Percentiles rank a stretch among this genome's conserved stretches.
These are phyloP conservation scores for Gyrodon lividus DNA, from an alignment of 768 basidiomycete genomes.

Conservation along the genomic window DNA sequence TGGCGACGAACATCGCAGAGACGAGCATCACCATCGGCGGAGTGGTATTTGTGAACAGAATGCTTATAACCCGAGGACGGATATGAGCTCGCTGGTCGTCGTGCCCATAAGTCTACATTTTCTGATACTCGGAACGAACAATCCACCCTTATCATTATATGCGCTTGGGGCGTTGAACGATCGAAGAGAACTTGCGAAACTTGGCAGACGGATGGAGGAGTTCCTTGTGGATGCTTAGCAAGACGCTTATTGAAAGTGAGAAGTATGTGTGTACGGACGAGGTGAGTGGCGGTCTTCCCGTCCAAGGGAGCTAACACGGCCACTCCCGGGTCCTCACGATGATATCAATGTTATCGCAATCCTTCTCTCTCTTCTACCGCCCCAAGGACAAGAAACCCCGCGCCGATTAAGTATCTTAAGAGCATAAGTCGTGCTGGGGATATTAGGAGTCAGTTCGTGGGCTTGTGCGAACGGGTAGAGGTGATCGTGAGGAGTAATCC, in stretches of 20 bases:
- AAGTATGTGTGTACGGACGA: slow-evolving; percentile 94
- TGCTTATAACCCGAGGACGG: slow-evolving; percentile 96
- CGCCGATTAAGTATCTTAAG: slow-evolving; percentile 96
- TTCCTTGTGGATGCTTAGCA: slow-evolving; percentile 98
- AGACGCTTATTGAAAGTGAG: slow-evolving; percentile 95
- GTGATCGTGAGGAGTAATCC: slow-evolving; percentile 85
- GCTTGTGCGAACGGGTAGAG: slow-evolving; percentile 95
- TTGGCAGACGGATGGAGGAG: slow-evolving; percentile 96
- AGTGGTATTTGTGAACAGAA: slow-evolving; percentile 99
- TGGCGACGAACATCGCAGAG: slow-evolving; percentile 99
- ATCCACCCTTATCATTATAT: slow-evolving; percentile 50
- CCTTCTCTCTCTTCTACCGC: slow-evolving; percentile 90
- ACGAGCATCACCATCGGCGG: slow-evolving; percentile 99
- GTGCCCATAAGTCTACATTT: slow-evolving; percentile 74
- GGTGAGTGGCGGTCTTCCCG: slow-evolving; percentile 43
- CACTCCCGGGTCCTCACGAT: slow-evolving; percentile 80
- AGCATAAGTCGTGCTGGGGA: slow-evolving; percentile 91
- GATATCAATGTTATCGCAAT: slow-evolving; percentile 96
- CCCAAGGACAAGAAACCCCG: slow-evolving; percentile 98
- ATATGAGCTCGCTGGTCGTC: slow-evolving; percentile 95
- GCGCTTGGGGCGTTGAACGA: slow-evolving; percentile 96
- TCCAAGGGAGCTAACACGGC: not conserved
- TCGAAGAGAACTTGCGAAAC: slow-evolving; percentile 93
- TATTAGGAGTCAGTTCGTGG: slow-evolving; percentile 93
- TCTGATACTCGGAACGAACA: slow-evolving; percentile 25